Percentiles rank a stretch among this genome's conserved stretches.
Evolutionary conservation across 176 grass and related monocot species (phyloP).

Genomic region (Typha latifolia): DNA sequence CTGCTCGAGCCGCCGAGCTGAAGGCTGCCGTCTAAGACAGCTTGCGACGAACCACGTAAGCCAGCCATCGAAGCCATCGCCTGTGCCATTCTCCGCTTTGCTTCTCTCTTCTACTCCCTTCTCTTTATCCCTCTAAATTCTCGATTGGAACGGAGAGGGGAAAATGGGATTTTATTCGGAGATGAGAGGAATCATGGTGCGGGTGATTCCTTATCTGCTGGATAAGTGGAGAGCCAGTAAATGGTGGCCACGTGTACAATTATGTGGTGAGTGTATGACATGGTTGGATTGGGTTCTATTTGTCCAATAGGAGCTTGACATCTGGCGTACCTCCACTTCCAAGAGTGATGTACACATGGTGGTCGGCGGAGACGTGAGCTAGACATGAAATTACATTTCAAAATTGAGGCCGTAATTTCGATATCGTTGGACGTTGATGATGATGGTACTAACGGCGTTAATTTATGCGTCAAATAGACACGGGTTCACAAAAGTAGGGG

Average conservation of each 20-base stretch:
- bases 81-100: constrained; percentile 42
- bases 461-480: no score
- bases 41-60: constrained; percentile 41
- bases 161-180: constrained; percentile 2
- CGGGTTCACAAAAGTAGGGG: not conserved
- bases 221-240: no score
- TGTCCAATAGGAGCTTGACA: not conserved
- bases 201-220: no score
- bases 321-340: not conserved
- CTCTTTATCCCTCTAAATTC: not conserved
- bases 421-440: no score
- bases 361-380: no score
- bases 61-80: constrained; percentile 97
- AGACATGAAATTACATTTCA: no score
- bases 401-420: no score
- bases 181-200: no score
- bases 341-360: no score
- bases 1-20: constrained; percentile 18
- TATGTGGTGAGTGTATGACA: no score
- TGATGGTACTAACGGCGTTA: no score
- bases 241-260: no score
- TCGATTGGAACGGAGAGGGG: constrained; percentile 12
- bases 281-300: not conserved
- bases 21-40: constrained; percentile 29
- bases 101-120: not conserved